Base-by-base conservation (phyloP, 352 stramenopile species). In the Thalassiosira mediterranea region DNA sequence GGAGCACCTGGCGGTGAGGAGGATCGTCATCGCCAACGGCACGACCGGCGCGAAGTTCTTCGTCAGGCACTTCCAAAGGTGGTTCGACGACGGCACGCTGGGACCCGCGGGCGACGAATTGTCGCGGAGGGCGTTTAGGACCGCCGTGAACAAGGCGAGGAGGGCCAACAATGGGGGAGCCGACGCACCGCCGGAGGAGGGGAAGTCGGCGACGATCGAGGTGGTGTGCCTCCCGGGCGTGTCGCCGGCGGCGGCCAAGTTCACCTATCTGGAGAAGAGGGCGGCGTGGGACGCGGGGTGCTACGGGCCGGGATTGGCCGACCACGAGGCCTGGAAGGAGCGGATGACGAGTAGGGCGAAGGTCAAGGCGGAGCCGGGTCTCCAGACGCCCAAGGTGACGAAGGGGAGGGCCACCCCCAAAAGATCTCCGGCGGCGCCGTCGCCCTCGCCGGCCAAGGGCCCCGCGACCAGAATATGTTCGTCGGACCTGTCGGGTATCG, bases 21-120 rank as follows among this genome's bases (percentile, higher is more conserved):
- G 81, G 1, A 91, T 92, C 56, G 74, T 90, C 1, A 76, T 92
- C 53, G 81, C 81, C 25, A 92, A 91, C 78, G 86, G 86, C 28
- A 75, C 60, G 13, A 88, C 67, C 29, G 67, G 64, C 8, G 69
- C 28, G n/a, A 57, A 56, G 40, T 76, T 88, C 29, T 92, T 92
- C 63, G 60, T 74, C 8, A 84, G 83, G 51, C 79, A 89, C 76
- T 92, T 92, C 59, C 51, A 49, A 28, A 21, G 82, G 10, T 92
- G 83, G 86, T 87, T 83, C 44, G 26, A 63, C 32, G 72, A 81
- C 29, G 86, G 79, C 19, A 69, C 62, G 72, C 54, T 88, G 4
- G 13, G 64, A 26, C 29, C 69, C 23, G 66, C 48, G 17, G 49
- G 57, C 23, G 56, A 89, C 74, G 71, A 79, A 21, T 29, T 74